These are phyloP conservation scores for Aspergillus clavatus DNA, from an alignment of 2,329 filamentous ascomycete species.

Conservation along the genomic window DNA sequence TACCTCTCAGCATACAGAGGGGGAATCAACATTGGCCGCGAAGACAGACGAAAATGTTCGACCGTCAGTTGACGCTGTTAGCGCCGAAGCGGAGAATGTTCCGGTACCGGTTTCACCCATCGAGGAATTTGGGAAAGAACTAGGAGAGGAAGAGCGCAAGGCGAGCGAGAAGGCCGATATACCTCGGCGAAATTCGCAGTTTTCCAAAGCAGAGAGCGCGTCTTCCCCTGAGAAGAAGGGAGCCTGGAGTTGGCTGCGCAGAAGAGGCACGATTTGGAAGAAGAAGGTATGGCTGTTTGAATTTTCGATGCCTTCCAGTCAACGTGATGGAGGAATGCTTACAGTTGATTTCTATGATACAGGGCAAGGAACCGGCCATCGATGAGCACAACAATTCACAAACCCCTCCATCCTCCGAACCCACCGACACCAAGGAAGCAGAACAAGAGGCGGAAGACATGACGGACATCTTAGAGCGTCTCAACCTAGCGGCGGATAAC, in stretches of 20 bases:
- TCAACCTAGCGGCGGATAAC: conserved; percentile 79
- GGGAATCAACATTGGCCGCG: conserved; percentile 3
- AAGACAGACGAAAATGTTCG: conserved; percentile 6
- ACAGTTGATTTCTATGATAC: not conserved
- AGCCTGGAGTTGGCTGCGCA: conserved; percentile 39
- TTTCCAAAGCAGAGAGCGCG: conserved; percentile 15
- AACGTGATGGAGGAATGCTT: not conserved
- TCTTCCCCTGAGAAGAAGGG: conserved; percentile 25
- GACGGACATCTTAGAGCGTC: conserved; percentile 69
- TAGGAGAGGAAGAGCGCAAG: conserved; percentile 31
- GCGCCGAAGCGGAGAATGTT: conserved; percentile 46
- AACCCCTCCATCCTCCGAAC: conserved; percentile 1
- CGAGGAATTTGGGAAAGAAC: conserved; percentile 35
- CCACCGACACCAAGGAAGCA: conserved; percentile 41
- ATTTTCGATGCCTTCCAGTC: not conserved
- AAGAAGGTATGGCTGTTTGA: conserved; percentile 29
- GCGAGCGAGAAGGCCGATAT: conserved; percentile 23
- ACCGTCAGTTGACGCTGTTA: conserved; percentile 26
- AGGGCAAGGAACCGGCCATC: conserved; percentile 7
- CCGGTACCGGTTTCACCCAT: conserved; percentile 48
- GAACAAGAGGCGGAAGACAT: conserved; percentile 67
- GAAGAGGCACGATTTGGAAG: conserved; percentile 29
- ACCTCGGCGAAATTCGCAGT: conserved; percentile 13
- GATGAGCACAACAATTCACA: conserved; percentile 8
- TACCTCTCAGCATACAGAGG: conserved; percentile 40